Percentiles rank a stretch among this genome's conserved stretches.
These are phyloP conservation scores for Cucurbita maxima DNA, from an alignment of 306 rosid genomes.

Conservation along the genomic window DNA sequence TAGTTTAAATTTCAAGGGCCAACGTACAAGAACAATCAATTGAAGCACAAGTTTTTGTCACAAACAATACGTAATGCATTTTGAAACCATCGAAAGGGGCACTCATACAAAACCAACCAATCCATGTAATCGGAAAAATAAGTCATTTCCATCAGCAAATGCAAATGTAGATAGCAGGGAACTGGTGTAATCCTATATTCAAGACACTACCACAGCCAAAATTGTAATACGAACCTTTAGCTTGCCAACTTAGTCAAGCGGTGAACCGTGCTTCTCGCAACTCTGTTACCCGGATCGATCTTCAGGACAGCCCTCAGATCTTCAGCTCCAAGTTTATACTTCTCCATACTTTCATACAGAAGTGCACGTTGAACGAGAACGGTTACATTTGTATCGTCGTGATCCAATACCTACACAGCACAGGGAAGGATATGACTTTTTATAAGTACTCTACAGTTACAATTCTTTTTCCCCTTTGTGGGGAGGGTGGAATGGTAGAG, in stretches of 20 bases:
- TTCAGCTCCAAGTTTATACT: slow-evolving; percentile 92
- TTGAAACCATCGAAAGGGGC: background rate
- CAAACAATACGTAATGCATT: background rate
- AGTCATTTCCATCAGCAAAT: slow-evolving; percentile 1
- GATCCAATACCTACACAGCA: slow-evolving; percentile 52
- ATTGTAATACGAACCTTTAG: slow-evolving; percentile 12
- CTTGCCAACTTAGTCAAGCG: slow-evolving; percentile 77
- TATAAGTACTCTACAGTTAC: background rate
- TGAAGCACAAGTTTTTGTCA: background rate
- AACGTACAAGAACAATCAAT: background rate
- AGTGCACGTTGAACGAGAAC: slow-evolving; percentile 95
- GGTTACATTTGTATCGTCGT: slow-evolving; percentile 45
- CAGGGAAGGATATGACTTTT: slow-evolving; percentile 8
- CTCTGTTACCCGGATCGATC: slow-evolving; percentile 75
- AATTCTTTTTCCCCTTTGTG: background rate
- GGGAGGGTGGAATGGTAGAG: background rate
- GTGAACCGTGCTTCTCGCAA: slow-evolving; percentile 92
- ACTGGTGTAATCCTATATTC: background rate
- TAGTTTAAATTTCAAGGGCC: background rate
- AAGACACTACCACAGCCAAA: background rate
- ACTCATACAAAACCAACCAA: background rate
- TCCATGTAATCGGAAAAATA: background rate
- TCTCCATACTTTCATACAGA: slow-evolving; percentile 93
- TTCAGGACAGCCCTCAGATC: slow-evolving; percentile 78
- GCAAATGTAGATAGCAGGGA: background rate